Percentiles rank a stretch among this genome's conserved stretches.
Evolutionary conservation across 441 rosid genomes (phyloP).

Genomic region (Sinapis alba): DNA sequence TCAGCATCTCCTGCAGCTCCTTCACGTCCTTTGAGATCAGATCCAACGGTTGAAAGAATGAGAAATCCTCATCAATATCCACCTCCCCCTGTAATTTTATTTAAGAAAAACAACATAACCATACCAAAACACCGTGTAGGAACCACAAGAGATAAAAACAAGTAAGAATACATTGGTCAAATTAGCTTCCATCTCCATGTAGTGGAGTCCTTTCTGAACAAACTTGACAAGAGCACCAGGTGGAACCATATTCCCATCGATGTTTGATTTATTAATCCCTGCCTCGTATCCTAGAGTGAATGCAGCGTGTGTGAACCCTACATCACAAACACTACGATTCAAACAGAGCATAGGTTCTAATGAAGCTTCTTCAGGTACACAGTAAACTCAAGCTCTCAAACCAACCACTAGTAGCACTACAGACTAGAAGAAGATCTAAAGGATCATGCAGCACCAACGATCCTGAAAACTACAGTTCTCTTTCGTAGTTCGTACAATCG

Average conservation of each 20-base stretch:
- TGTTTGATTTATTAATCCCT: not conserved
- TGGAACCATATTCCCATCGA: not conserved
- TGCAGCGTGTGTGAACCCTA: not conserved
- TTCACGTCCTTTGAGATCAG: constrained; percentile 85
- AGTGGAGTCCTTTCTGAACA: not conserved
- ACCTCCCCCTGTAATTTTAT: constrained; percentile 80
- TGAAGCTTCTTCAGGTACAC: no score
- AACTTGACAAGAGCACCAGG: not conserved
- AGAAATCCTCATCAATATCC: constrained; percentile 94
- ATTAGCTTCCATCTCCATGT: constrained; percentile 98
- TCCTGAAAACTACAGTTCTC: not conserved
- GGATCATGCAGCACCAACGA: not conserved
- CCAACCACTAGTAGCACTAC: not conserved
- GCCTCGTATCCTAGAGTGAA: not conserved
- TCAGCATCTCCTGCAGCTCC: constrained; percentile 75
- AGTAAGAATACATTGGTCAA: constrained; percentile 61
- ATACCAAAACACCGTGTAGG: constrained; percentile 27
- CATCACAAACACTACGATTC: not conserved
- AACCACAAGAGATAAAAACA: not conserved
- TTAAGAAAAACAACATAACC: constrained; percentile 44
- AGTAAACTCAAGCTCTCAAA: no score
- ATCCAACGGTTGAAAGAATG: constrained; percentile 94
- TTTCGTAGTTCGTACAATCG: not conserved
- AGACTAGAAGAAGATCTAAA: not conserved
- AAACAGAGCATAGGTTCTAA: no score